Evolutionary conservation across 1,284 basidiomycete genomes (phyloP), one percentile per base, ranked within the genome.

Genomic region (Filobasidium uniguttulatum): DNA sequence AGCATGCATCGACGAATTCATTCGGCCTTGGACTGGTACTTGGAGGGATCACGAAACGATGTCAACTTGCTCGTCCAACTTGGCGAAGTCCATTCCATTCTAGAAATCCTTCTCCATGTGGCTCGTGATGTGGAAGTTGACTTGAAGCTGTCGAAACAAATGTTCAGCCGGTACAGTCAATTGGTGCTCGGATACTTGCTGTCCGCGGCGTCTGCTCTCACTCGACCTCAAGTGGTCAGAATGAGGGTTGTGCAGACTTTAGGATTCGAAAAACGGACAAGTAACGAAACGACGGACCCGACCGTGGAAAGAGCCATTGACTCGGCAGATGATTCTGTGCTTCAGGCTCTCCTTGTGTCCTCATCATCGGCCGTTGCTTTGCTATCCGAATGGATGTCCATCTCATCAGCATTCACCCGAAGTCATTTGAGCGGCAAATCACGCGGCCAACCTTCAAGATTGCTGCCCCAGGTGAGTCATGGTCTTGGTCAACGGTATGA

Each of bases 31-130:
- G 48, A 41, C 12, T 54, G 53, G 53, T 34, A 51, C 15, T 29
- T 54, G 19, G 49, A 48, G 19, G 34, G 41, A n/a, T n/a, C n/a
- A n/a, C n/a, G n/a, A n/a, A n/a, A n/a, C n/a, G n/a, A n/a, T n/a
- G 46, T 48, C 22, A 29, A 29, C 14, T 31, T 40, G 31, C 46
- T 54, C 12, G 49, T 44, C 9, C 38, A 43, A 17, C 31, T 54
- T 17, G 26, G 40, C 5, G 53, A 54, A 30, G 33, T 54, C 9
- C 34, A 45, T 5, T 46, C 45, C 7, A 22, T 51, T 15, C 20
- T 54, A 26, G 49, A 51, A 20, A 47, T 54, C 34, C 38, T 51
- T 7, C 44, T 43, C 17, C 41, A 48, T 31, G 33, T 50, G 25
- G 49, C 50, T 5, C n/a, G 41, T 22, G 44, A 44, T 1, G 46